Percentiles rank a stretch among this genome's conserved stretches.
phyloP scores from a whole-genome alignment of 2,329 filamentous ascomycete species.

The Trichoderma citrinoviride region DNA sequence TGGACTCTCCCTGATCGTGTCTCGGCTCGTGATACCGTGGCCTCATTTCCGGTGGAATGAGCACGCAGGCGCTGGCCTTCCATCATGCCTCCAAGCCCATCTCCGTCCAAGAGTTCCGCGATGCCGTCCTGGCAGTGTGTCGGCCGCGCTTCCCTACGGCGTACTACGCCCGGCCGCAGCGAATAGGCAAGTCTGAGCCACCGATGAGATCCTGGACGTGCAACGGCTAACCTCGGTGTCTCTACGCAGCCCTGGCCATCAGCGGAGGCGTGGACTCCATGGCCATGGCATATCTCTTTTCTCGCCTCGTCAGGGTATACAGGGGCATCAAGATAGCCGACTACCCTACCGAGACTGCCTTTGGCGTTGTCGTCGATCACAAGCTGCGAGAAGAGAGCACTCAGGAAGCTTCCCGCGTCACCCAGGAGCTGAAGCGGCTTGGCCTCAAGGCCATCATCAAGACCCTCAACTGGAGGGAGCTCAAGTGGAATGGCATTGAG shows the following conservation, averaged over 20 bases:
- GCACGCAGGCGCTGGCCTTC: slow-evolving; percentile 34
- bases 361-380: slow-evolving; percentile 57
- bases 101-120: slow-evolving; percentile 38
- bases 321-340: slow-evolving; percentile 43
- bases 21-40: slow-evolving; percentile 3
- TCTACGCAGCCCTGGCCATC: slow-evolving; percentile 65
- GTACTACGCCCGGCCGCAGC: slow-evolving; percentile 35
- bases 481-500: slow-evolving; percentile 32
- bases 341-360: slow-evolving; percentile 42
- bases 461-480: slow-evolving; percentile 48
- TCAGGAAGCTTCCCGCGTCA: slow-evolving; percentile 52
- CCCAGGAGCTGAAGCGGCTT: slow-evolving; percentile 38
- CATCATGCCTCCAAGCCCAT: slow-evolving; percentile 41
- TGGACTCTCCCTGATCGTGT: slow-evolving; percentile 16
- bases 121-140: slow-evolving; percentile 51
- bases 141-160: slow-evolving; percentile 48
- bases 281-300: slow-evolving; percentile 79
- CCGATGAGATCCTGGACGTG: not conserved
- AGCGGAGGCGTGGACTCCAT: slow-evolving; percentile 98
- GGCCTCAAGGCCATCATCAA: slow-evolving; percentile 33
- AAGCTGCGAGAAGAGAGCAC: slow-evolving; percentile 51
- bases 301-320: slow-evolving; percentile 40
- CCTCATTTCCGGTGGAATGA: slow-evolving; percentile 41
- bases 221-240: not conserved
- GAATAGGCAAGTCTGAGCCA: slow-evolving; percentile 39